A percentile compares a stretch with the other conserved stretches of the same genome.
These are phyloP conservation scores for Yamadazyma diospyri DNA, from an alignment of 1,139 yeast genomes.

Conservation along the genomic window DNA sequence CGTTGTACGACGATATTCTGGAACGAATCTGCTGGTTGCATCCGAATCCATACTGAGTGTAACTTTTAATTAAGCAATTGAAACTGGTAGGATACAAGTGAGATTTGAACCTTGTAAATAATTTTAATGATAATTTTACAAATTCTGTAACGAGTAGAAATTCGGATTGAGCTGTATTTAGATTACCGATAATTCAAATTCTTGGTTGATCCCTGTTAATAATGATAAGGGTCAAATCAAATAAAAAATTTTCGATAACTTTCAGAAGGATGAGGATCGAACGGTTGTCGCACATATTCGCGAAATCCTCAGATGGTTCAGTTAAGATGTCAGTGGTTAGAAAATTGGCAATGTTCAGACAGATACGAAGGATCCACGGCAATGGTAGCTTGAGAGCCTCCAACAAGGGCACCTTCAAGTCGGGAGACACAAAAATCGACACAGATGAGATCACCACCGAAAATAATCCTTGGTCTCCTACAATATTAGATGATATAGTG, in stretches of 20 bases:
- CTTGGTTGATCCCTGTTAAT: not conserved
- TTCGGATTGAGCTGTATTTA: no score
- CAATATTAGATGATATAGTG: conserved; percentile 37
- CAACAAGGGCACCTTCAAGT: conserved; percentile 21
- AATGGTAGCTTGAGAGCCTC: not conserved
- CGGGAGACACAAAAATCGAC: conserved; percentile 35
- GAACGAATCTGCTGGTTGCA: conserved; percentile 81
- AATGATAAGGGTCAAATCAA: conserved; percentile 2
- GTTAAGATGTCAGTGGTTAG: no score
- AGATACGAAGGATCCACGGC: not conserved
- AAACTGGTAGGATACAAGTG: not conserved
- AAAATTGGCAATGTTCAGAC: no score
- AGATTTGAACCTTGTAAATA: not conserved
- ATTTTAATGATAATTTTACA: not conserved
- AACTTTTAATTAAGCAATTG: conserved; percentile 1
- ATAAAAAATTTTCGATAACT: conserved; percentile 2
- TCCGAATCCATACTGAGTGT: conserved; percentile 61
- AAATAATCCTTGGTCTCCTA: conserved; percentile 50
- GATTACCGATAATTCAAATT: not conserved
- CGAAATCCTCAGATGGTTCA: conserved; percentile 1
- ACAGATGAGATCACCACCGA: conserved; percentile 41
- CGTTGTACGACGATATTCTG: conserved; percentile 96
- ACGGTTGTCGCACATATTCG: not conserved
- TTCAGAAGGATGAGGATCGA: not conserved
- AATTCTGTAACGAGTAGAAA: no score